Percentiles rank a stretch among this genome's conserved stretches.
Evolutionary conservation across 257 asterid species (phyloP).

Genomic region (Solanum gracilifrons): DNA sequence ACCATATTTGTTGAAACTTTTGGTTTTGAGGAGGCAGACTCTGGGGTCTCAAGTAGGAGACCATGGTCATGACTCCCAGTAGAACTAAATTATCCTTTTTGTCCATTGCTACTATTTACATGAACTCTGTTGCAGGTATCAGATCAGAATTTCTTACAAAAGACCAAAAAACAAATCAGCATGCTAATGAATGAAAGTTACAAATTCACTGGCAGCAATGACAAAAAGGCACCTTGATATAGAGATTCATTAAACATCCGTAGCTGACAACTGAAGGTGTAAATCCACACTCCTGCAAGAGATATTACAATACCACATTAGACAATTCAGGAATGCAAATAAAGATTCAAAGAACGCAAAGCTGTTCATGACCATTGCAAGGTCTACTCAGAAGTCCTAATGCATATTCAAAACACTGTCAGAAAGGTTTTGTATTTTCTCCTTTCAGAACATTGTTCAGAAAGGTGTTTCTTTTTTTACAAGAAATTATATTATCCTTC

Average conservation of each 20-base stretch:
- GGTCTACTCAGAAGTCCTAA: neutral
- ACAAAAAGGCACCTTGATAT: constrained; percentile 55
- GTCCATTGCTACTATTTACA: neutral
- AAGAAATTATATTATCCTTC: neutral
- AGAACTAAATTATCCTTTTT: neutral
- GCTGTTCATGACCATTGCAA: neutral
- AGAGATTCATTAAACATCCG: constrained; percentile 90
- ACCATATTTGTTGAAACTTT: neutral
- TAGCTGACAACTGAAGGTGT: constrained; percentile 74
- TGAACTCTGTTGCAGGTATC: neutral
- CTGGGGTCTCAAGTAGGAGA: neutral
- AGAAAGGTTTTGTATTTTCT: neutral
- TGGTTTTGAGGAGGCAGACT: neutral
- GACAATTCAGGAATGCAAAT: neutral
- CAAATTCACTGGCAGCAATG: neutral
- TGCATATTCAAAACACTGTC: neutral
- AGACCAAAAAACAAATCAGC: neutral
- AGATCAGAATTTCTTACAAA: neutral
- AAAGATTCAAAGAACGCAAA: neutral
- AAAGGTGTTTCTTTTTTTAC: neutral
- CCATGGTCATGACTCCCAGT: neutral
- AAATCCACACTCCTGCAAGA: constrained; percentile 77
- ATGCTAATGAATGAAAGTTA: neutral
- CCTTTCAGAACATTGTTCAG: neutral
- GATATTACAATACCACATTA: neutral